phyloP scores from a whole-genome alignment of 1,284 basidiomycete species.

The Ceratobasidium papillatum region DNA sequence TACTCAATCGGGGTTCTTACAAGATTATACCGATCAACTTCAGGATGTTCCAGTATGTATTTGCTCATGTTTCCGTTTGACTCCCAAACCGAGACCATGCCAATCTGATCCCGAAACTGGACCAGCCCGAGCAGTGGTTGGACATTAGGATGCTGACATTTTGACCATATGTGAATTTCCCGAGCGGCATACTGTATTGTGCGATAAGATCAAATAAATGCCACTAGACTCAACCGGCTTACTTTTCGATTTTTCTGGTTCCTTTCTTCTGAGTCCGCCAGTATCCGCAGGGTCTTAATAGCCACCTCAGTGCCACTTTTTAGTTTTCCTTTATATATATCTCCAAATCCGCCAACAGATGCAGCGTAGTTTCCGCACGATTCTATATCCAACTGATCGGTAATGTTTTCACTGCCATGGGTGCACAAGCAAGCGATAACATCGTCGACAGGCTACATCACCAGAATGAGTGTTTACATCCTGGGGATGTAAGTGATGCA shows the following conservation, averaged over 20 bases:
- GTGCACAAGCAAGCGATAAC: not conserved
- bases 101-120: not conserved
- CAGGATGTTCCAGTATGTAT: not conserved
- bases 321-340: not conserved
- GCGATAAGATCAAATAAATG: not conserved
- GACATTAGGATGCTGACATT: not conserved
- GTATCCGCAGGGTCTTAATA: not conserved
- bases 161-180: not conserved
- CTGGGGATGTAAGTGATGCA: too few relatives aligned
- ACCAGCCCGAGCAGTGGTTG: not conserved
- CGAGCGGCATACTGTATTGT: not conserved
- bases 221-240: not conserved
- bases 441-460: not conserved
- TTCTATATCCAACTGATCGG: not conserved
- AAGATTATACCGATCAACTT: not conserved
- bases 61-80: not conserved
- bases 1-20: not conserved
- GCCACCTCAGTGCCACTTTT: conserved; percentile 10
- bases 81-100: not conserved
- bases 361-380: not conserved
- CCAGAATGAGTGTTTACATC: too few relatives aligned
- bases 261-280: not conserved
- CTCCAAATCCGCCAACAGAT: not conserved
- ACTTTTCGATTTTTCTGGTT: not conserved
- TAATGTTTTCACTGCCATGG: not conserved